Evolutionary conservation across 768 basidiomycete genomes (phyloP), one percentile per base, ranked within the genome.

Genomic region (Russula brevipes): DNA sequence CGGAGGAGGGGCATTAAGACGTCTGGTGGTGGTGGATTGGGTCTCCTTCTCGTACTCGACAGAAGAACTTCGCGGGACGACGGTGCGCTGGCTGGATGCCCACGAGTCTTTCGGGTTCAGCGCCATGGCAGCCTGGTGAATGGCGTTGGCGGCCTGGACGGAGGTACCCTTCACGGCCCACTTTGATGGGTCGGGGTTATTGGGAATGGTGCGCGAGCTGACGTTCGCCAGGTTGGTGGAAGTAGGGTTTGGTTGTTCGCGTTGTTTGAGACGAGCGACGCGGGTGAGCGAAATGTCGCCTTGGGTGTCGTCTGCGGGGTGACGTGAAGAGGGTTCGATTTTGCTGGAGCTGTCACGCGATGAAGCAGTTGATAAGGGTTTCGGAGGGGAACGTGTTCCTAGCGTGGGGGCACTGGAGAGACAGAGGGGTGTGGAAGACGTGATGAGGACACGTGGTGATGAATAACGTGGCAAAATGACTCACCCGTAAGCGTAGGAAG

Each of bases 81-180:
- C 72, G 46, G 75, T 70, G 59, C 79, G 76, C 16, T 78, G 78
- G 71, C n/a, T 81, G 51, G 81, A 79, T 2, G 88, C 84, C 89
- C 88, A 89, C 0, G 85, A 74, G 57, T 76, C 76, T 72, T 88
- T 87, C 35, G 84, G 83, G 68, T 81, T 83, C 68, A 72, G 75
- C 38, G 76, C 62, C 62, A 71, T 77, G 24, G 82, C 88, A 19
- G 91, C 92, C 72, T 87, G 85, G 67, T 79, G 77, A 70, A 94
- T 89, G 36, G 91, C 92, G 69, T 83, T 82, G 10, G 91, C 92
- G 70, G 92, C 87, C 74, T 91, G 89, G 55, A 94, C 92, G 19
- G 90, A 87, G 50, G 92, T 94, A 74, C 91, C 89, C 70, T 88
- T 88, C 63, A 90, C 83, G 62, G 73, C 72, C 87, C 87, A 89